Conservation (phyloP, 1,139 yeast species). For the Geotrichum fermentans region DNA sequence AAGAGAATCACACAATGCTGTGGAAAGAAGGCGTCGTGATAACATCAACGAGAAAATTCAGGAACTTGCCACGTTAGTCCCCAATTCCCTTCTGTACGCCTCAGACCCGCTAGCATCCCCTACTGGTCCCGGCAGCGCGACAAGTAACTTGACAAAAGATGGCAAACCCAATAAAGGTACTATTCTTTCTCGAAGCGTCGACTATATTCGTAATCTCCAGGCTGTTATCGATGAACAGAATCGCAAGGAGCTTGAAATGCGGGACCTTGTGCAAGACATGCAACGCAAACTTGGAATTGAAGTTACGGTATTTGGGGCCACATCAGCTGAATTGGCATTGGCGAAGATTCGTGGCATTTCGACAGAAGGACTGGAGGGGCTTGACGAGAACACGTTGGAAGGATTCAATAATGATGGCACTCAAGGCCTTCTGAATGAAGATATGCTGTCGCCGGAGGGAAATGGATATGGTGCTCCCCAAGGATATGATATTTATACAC, state of each 20-base stretch:
- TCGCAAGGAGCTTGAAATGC: constrained; percentile 70
- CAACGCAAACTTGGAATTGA: constrained; percentile 43
- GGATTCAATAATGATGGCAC: not conserved
- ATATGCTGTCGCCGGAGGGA: not conserved
- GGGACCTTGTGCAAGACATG: constrained; percentile 54
- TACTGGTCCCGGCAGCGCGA: constrained; percentile 21
- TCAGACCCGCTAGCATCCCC: constrained; percentile 15
- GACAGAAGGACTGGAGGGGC: not conserved
- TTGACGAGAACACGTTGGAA: not conserved
- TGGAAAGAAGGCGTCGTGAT: constrained; percentile 71
- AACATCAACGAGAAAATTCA: constrained; percentile 86
- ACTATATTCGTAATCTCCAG: constrained; percentile 71
- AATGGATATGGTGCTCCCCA: not conserved
- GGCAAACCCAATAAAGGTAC: constrained; percentile 94
- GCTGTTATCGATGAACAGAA: constrained; percentile 62
- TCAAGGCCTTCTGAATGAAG: not conserved
- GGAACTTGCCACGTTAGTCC: constrained; percentile 67
- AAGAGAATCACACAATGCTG: constrained; percentile 42
- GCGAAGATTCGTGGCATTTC: constrained; percentile 47
- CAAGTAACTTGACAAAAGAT: constrained; percentile 58
- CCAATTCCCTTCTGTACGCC: constrained; percentile 50
- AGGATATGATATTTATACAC: not conserved
- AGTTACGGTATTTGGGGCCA: constrained; percentile 52
- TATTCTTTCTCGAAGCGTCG: constrained; percentile 76
- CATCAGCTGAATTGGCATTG: constrained; percentile 76